Percentiles rank a stretch among this genome's conserved stretches.
phyloP scores from a whole-genome alignment of 192 early-diverging fungal species.

The Umbelopsis vinacea region DNA sequence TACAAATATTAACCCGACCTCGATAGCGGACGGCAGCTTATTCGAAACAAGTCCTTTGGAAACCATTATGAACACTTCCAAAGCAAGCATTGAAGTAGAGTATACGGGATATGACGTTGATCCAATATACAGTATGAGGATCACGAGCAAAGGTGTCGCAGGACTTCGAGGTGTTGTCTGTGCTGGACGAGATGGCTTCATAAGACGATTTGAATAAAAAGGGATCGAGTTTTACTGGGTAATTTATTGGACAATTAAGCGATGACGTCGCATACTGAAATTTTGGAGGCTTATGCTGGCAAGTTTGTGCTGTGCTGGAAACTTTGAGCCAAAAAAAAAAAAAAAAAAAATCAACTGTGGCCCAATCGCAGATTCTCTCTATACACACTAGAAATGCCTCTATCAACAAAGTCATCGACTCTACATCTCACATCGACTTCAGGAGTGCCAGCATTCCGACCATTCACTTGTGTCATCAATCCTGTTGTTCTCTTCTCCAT shows the following conservation, averaged over 20 bases:
- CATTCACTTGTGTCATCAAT: constrained; percentile 65
- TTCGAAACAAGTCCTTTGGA: constrained; percentile 28
- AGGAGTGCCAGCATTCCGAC: constrained; percentile 45
- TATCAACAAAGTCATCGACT: constrained; percentile 20
- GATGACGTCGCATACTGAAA: neutral
- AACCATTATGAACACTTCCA: neutral
- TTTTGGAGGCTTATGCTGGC: constrained; percentile 11
- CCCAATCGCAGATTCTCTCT: constrained; percentile 4
- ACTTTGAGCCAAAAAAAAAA: neutral
- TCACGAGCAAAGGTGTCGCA: neutral
- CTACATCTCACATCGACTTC: constrained; percentile 14
- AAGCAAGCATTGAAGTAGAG: constrained; percentile 23
- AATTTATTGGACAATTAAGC: too few relatives aligned
- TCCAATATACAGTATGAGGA: constrained; percentile 21
- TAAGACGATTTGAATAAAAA: constrained; percentile 8
- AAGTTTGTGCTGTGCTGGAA: neutral
- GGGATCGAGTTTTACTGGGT: too few relatives aligned
- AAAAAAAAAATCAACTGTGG: constrained; percentile 1
- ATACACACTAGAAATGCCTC: constrained; percentile 11
- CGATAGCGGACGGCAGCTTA: constrained; percentile 31
- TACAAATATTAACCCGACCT: too few relatives aligned
- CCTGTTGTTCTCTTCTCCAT: constrained; percentile 92
- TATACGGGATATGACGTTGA: constrained; percentile 37
- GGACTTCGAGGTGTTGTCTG: constrained; percentile 24
- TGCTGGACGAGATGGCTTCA: constrained; percentile 23